Evolutionary conservation across 805 yeast species (phyloP), one percentile per base, ranked within the genome.

Genomic region (Ogataea methanolica): DNA sequence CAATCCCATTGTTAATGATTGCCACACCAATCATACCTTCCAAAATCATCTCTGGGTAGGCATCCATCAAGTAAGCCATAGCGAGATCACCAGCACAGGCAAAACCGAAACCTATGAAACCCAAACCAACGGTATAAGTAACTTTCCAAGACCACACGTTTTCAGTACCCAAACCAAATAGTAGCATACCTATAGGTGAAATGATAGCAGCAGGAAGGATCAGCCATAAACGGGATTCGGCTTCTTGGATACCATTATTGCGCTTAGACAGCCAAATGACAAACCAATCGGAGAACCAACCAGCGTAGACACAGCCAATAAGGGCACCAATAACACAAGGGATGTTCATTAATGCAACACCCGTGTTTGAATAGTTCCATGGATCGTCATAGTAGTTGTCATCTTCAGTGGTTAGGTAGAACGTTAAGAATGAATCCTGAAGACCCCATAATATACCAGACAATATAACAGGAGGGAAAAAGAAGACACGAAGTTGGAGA

Each of bases 391-490:
- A 79, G 67, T 80, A 85, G 53, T 72, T 69, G 46, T 82, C 82
- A 50, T 85, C 90, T 60, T 84, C 87, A 11, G 87, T 78, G 2
- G 91, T 85, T 52, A 86, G 64, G 63, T 85, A 86, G 57, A 86
- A 85, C 0, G 91, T 79, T 53, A 85, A 72, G 59, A 84, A 82
- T 0, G 89, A 86, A 60, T 84, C 89, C 62, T 85, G 92, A 48
- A 81, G 71, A 40, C 92, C 92, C 92, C 92, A 86, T 53, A 85
- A 79, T n/a, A 82, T 50, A 43, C 88, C 88, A 2, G 86, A 79
- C 22, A 79, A 67, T 56, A 83, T 67, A 14, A 80, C 83, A 2
- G 87, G 85, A 2, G 88, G 88, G 59, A 80, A 80, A 53, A 67
- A 69, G 53, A 82, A 79, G 60, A 82, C 83, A 53, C 79, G 72